phyloP scores from a whole-genome alignment of 1,284 basidiomycete species.

The Austropuccinia psidii region DNA sequence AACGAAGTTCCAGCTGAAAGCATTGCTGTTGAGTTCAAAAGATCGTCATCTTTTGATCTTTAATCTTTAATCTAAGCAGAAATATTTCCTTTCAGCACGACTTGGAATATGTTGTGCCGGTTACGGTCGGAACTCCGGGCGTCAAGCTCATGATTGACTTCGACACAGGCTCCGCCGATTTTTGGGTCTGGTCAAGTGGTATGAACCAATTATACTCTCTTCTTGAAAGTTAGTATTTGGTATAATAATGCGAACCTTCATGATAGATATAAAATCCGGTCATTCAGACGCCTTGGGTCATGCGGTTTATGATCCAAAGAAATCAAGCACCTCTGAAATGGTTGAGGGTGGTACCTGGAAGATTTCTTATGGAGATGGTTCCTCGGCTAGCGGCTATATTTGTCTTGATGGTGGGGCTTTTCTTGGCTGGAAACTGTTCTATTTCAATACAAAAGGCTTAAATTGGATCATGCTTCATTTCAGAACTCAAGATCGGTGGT shows the following conservation, averaged over 20 bases:
- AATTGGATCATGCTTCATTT: constrained; percentile 38
- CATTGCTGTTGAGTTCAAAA: constrained; percentile 8
- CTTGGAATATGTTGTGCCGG: constrained; percentile 50
- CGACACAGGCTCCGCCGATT: constrained; percentile 49
- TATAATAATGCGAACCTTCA: not conserved
- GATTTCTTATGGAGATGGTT: constrained; percentile 51
- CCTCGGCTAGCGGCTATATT: constrained; percentile 43
- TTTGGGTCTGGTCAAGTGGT: constrained; percentile 47
- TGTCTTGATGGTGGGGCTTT: constrained; percentile 17
- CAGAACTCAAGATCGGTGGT: constrained; percentile 44
- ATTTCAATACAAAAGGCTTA: constrained; percentile 38
- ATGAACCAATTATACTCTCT: not conserved
- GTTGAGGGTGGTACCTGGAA: constrained; percentile 47
- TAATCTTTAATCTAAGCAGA: not conserved
- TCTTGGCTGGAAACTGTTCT: not conserved
- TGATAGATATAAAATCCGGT: constrained; percentile 19
- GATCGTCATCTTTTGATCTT: not conserved
- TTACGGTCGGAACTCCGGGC: constrained; percentile 50
- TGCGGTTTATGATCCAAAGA: constrained; percentile 48
- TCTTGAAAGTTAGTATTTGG: not conserved
- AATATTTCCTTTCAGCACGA: constrained; percentile 45
- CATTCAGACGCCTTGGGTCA: constrained; percentile 35
- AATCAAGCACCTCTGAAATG: constrained; percentile 47
- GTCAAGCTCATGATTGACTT: constrained; percentile 50
- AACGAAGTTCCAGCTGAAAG: constrained; percentile 37